These are phyloP conservation scores for Achaetomiella virescens DNA, from an alignment of 495 filamentous ascomycete species.

Conservation along the genomic window DNA sequence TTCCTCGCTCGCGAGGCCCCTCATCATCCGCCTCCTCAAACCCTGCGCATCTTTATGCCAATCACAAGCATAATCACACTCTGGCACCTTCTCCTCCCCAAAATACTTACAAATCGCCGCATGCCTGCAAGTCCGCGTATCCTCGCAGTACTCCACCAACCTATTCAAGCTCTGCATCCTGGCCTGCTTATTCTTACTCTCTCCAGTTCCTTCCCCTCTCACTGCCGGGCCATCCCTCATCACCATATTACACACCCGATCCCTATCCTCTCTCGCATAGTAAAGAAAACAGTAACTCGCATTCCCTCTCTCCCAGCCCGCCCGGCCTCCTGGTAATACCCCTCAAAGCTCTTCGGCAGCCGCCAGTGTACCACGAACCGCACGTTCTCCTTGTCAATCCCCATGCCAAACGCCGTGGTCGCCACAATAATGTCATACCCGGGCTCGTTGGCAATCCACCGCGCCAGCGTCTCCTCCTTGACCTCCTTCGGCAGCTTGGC, in stretches of 20 bases:
- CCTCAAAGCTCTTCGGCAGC: slow-evolving; percentile 85
- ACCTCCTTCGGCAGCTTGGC: slow-evolving; percentile 55
- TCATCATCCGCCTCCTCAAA: slow-evolving; percentile 57
- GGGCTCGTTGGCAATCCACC: slow-evolving; percentile 68
- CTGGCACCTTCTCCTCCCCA: slow-evolving; percentile 55
- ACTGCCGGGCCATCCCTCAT: slow-evolving; percentile 36
- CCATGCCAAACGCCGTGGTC: slow-evolving; percentile 96
- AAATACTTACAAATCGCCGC: slow-evolving; percentile 73
- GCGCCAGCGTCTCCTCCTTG: slow-evolving; percentile 57
- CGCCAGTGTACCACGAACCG: slow-evolving; percentile 93
- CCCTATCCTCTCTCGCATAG: slow-evolving; percentile 77
- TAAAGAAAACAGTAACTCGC: slow-evolving; percentile 82
- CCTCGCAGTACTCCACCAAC: slow-evolving; percentile 77
- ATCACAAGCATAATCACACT: slow-evolving; percentile 84
- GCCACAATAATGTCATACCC: slow-evolving; percentile 89
- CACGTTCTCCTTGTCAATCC: slow-evolving; percentile 91
- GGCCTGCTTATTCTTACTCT: slow-evolving; percentile 22
- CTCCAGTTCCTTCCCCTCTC: slow-evolving; percentile 24
- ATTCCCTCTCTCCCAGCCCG: slow-evolving; percentile 86
- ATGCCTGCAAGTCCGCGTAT: slow-evolving; percentile 66
- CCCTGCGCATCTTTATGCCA: slow-evolving; percentile 68
- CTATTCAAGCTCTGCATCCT: slow-evolving; percentile 45
- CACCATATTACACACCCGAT: slow-evolving; percentile 58
- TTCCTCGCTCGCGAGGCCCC: slow-evolving; percentile 62
- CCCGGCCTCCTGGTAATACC: slow-evolving; percentile 92